These are phyloP conservation scores for Rosa chinensis DNA, from an alignment of 306 rosid genomes.

Conservation along the genomic window DNA sequence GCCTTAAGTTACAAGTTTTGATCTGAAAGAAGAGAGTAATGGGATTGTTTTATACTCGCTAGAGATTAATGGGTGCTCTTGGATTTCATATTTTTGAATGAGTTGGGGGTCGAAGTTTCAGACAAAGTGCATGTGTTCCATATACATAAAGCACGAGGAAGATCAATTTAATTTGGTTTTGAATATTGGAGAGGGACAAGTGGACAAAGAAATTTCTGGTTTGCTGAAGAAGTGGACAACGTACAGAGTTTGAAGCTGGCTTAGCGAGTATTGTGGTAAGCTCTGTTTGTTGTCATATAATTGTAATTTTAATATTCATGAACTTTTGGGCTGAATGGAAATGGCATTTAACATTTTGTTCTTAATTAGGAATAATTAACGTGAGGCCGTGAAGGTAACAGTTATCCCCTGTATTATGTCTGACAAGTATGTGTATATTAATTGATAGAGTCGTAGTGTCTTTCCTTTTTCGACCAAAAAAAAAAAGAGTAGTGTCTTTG, in stretches of 20 bases:
- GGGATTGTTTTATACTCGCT: background rate
- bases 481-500: background rate
- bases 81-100: background rate
- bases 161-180: background rate
- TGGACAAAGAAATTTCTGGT: background rate
- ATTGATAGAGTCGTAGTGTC: background rate
- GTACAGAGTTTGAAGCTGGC: constrained; percentile 6
- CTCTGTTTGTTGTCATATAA: background rate
- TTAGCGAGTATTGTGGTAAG: constrained; percentile 1
- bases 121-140: constrained; percentile 8
- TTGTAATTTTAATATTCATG: background rate
- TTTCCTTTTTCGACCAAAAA: background rate
- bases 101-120: background rate
- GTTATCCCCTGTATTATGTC: background rate
- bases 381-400: background rate
- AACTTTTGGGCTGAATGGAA: background rate
- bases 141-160: constrained; percentile 2
- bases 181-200: background rate
- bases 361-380: background rate
- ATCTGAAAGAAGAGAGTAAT: background rate
- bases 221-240: constrained; percentile 21
- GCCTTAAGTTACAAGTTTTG: background rate
- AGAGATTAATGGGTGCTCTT: background rate
- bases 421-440: no score
- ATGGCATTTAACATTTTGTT: background rate